Evolutionary conservation across 148 eudicot species (phyloP).

Genomic region (Pharnaceum exiguum): DNA sequence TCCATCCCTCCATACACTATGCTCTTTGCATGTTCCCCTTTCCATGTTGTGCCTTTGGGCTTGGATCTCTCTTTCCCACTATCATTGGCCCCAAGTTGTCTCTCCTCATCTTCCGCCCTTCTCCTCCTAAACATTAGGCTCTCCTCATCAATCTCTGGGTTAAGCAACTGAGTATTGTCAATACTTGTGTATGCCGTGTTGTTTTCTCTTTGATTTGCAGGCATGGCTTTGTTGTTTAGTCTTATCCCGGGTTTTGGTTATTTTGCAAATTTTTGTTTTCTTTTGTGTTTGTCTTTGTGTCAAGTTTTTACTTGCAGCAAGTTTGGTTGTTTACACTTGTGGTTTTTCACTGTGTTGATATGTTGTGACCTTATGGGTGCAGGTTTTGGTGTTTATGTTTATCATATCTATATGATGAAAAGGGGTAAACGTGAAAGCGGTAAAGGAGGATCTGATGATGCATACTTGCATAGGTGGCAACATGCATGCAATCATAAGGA

Average conservation of each 20-base stretch:
- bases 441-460: neutral
- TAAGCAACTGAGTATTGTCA: constrained; percentile 14
- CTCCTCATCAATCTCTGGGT: constrained; percentile 25
- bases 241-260: neutral
- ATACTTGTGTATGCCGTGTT: constrained; percentile 1
- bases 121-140: constrained; percentile 20
- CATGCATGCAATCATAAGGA: constrained; percentile 13
- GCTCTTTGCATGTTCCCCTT: constrained; percentile 57
- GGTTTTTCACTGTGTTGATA: neutral
- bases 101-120: neutral
- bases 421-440: neutral
- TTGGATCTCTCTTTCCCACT: constrained; percentile 21
- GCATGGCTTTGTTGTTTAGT: constrained; percentile 9
- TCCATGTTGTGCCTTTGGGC: constrained; percentile 55
- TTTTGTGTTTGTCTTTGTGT: neutral
- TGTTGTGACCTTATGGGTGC: neutral
- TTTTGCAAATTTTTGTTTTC: neutral
- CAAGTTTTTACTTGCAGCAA: neutral
- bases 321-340: neutral
- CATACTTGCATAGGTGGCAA: neutral
- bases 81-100: neutral
- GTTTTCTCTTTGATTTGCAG: constrained; percentile 11
- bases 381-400: neutral
- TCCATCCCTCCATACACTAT: constrained; percentile 64
- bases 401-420: no score